Evolutionary conservation across 108 stramenopile species (phyloP).

Genomic region (Cylindrotheca closterium): DNA sequence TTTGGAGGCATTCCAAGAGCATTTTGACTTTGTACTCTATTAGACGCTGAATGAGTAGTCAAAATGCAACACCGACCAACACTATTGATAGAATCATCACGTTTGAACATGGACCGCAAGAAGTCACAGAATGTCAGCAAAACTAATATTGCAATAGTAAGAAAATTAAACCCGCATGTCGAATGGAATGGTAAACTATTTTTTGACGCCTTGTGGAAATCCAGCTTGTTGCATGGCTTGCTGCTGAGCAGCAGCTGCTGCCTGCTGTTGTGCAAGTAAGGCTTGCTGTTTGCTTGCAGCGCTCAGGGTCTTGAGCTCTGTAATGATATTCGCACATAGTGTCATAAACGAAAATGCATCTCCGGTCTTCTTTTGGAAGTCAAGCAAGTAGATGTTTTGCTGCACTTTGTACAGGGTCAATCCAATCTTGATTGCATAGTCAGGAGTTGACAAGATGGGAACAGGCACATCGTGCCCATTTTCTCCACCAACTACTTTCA

Average conservation of each 20-base stretch:
- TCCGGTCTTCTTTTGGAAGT: conserved; percentile 97
- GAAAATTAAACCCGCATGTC: neutral
- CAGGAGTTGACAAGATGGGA: conserved; percentile 80
- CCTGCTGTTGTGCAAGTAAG: conserved; percentile 72
- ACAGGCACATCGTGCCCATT: conserved; percentile 59
- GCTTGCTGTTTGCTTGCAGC: conserved; percentile 87
- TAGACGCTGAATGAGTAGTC: neutral
- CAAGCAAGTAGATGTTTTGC: conserved; percentile 96
- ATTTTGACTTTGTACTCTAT: conserved; percentile 77
- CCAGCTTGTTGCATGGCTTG: conserved; percentile 51
- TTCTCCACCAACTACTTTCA: conserved; percentile 66
- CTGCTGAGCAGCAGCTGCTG: conserved; percentile 59
- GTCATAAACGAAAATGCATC: conserved; percentile 99
- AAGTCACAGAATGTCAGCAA: neutral
- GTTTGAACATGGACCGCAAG: neutral
- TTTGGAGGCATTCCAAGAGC: conserved; percentile 67
- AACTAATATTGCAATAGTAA: conserved; percentile 1
- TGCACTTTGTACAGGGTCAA: conserved; percentile 98
- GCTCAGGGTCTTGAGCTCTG: conserved; percentile 95
- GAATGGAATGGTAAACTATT: no score
- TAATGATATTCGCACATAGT: conserved; percentile 96
- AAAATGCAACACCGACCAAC: neutral
- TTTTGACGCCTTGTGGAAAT: no score
- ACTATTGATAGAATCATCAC: neutral
- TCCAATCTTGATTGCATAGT: conserved; percentile 91